Evolutionary conservation across 208 protist species (phyloP).

Genomic region (Acanthamoeba rhysodes): DNA sequence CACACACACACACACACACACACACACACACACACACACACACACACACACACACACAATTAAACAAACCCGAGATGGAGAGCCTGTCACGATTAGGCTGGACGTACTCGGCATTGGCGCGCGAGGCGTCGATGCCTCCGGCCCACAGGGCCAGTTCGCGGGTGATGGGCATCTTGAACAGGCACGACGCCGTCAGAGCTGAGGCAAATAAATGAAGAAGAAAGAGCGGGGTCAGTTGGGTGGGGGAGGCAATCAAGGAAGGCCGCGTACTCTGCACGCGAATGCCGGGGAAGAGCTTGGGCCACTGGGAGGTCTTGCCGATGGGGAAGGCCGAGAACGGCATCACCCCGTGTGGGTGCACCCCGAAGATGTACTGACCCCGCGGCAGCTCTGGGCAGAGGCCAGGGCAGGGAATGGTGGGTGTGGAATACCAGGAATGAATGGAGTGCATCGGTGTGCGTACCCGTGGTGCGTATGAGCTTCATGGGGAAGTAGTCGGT

Average conservation of each 20-base stretch:
- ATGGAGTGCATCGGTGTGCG: too few species aligned
- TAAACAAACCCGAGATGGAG: too few species aligned
- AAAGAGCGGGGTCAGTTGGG: background rate
- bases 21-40: too few species aligned
- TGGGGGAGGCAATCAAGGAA: background rate
- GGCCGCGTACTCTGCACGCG: background rate
- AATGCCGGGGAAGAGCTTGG: slow-evolving; percentile 29
- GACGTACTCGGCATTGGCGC: background rate
- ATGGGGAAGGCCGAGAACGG: slow-evolving; percentile 42
- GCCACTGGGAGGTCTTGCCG: slow-evolving; percentile 44
- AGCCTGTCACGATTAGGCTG: too few species aligned
- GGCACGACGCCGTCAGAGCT: background rate
- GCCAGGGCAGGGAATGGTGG: background rate
- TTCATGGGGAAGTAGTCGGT: slow-evolving; percentile 54
- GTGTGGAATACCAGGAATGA: background rate
- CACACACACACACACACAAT: too few species aligned
- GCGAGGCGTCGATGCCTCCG: slow-evolving; percentile 27
- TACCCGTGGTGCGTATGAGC: background rate
- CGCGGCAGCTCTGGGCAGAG: background rate
- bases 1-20: too few species aligned
- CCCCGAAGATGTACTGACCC: slow-evolving; percentile 26
- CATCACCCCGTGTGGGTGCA: slow-evolving; percentile 56
- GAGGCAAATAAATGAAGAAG: background rate
- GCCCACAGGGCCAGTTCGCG: slow-evolving; percentile 23
- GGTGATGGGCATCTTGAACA: slow-evolving; percentile 40